phyloP scores from a whole-genome alignment of 179 eudicot species.

The Spergularia azorica region DNA sequence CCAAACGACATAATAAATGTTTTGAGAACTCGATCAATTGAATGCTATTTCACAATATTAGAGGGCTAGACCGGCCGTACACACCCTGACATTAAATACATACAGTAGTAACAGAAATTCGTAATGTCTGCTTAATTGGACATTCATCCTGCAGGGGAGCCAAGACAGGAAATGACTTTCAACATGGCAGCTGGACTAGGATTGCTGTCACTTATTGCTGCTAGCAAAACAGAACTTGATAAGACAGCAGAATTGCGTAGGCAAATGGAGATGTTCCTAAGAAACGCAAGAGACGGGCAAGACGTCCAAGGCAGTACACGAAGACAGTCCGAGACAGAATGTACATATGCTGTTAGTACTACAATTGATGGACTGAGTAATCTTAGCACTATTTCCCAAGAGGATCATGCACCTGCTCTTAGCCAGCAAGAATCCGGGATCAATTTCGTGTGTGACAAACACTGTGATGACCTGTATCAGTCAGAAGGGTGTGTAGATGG shows the following conservation, averaged over 20 bases:
- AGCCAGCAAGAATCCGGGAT: slow-evolving; percentile 31
- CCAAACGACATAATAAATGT: too few species aligned
- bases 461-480: slow-evolving; percentile 20
- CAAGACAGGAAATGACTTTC: slow-evolving; percentile 45
- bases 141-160: slow-evolving; percentile 29
- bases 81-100: too few species aligned
- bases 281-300: slow-evolving; percentile 36
- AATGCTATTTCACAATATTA: too few species aligned
- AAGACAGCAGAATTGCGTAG: slow-evolving; percentile 49
- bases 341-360: slow-evolving; percentile 33
- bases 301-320: slow-evolving; percentile 23
- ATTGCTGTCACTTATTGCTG: slow-evolving; percentile 50
- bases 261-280: slow-evolving; percentile 52
- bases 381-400: slow-evolving; percentile 28
- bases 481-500: slow-evolving; percentile 29
- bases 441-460: slow-evolving; percentile 22
- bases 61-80: too few species aligned
- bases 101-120: too few species aligned
- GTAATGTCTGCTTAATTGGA: neutral
- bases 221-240: slow-evolving; percentile 60
- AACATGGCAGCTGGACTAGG: slow-evolving; percentile 68
- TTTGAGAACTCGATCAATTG: too few species aligned
- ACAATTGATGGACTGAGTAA: slow-evolving; percentile 33
- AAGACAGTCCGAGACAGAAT: slow-evolving; percentile 23
- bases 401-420: slow-evolving; percentile 21